Evolutionary conservation across 2,329 filamentous ascomycete genomes (phyloP).

Genomic region (Pyrenophora seminiperda): DNA sequence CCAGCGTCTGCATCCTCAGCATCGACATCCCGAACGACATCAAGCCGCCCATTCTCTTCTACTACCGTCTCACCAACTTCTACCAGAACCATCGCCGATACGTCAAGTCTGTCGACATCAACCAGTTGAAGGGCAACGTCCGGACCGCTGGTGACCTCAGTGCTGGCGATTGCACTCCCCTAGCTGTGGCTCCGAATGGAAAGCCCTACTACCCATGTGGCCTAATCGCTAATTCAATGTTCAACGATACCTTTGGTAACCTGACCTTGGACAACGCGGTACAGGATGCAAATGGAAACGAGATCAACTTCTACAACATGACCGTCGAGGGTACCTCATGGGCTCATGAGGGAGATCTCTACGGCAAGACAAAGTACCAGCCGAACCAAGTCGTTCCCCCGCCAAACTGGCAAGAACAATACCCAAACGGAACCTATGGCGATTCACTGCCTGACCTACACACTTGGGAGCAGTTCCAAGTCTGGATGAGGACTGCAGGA

Average conservation of each 20-base stretch:
- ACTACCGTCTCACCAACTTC: conserved; percentile 96
- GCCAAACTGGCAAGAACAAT: conserved; percentile 79
- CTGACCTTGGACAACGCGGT: conserved; percentile 65
- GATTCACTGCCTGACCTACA: conserved; percentile 72
- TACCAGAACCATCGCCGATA: conserved; percentile 99
- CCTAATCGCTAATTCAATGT: conserved; percentile 92
- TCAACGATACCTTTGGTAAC: conserved; percentile 85
- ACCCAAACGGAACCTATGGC: conserved; percentile 70
- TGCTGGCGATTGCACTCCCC: conserved; percentile 74
- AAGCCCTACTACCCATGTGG: conserved; percentile 91
- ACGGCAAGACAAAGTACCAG: conserved; percentile 71
- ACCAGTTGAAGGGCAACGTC: conserved; percentile 78
- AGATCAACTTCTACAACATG: conserved; percentile 70
- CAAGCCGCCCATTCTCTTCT: conserved; percentile 82
- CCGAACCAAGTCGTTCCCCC: conserved; percentile 73
- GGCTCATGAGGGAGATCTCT: conserved; percentile 80
- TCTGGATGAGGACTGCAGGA: conserved; percentile 98
- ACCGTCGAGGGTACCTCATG: conserved; percentile 80
- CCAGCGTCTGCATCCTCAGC: conserved; percentile 69
- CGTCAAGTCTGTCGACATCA: conserved; percentile 82
- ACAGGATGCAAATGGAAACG: conserved; percentile 43
- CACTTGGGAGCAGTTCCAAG: conserved; percentile 83
- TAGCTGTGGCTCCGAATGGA: conserved; percentile 54
- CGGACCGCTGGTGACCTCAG: conserved; percentile 66
- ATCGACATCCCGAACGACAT: conserved; percentile 83